A percentile compares a stretch with the other conserved stretches of the same genome.
These are phyloP conservation scores for Geosmithia putterillii DNA, from an alignment of 2,329 filamentous ascomycete genomes.

Conservation along the genomic window DNA sequence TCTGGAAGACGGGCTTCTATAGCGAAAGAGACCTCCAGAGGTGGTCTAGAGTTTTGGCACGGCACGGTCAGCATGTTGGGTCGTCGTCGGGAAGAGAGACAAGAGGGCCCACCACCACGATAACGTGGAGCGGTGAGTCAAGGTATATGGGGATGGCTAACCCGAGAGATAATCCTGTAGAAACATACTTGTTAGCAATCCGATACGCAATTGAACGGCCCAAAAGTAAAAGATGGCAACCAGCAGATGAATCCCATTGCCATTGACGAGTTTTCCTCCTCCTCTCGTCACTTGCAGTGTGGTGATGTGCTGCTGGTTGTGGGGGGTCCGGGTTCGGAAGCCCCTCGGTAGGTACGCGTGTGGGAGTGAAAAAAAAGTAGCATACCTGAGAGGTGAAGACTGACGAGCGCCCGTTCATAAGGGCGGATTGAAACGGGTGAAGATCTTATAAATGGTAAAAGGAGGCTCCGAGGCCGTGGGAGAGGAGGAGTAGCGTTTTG, in stretches of 20 bases:
- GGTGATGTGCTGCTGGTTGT: neutral
- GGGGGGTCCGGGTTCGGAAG: neutral
- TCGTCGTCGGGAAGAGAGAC: neutral
- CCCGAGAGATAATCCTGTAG: slow-evolving; percentile 65
- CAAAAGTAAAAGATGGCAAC: slow-evolving; percentile 3
- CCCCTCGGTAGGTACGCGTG: neutral
- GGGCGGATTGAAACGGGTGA: slow-evolving; percentile 40
- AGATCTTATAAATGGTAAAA: slow-evolving; percentile 4
- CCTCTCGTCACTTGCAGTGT: neutral
- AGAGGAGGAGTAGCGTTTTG: neutral
- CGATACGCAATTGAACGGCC: slow-evolving; percentile 4
- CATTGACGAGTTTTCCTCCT: too few species aligned
- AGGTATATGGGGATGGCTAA: slow-evolving; percentile 36
- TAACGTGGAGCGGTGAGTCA: slow-evolving; percentile 4
- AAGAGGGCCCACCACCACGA: neutral
- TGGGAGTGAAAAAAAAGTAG: neutral
- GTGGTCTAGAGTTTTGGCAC: slow-evolving; percentile 18
- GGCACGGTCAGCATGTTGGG: slow-evolving; percentile 1
- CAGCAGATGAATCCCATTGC: too few species aligned
- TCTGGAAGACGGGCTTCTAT: slow-evolving; percentile 13
- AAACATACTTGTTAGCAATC: slow-evolving; percentile 28
- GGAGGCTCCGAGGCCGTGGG: neutral
- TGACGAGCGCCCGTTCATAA: slow-evolving; percentile 78
- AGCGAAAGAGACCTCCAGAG: slow-evolving; percentile 27
- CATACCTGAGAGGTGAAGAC: slow-evolving; percentile 79